Conservation (phyloP, 345 rosid species). For the Cardiospermum halicacabum region DNA sequence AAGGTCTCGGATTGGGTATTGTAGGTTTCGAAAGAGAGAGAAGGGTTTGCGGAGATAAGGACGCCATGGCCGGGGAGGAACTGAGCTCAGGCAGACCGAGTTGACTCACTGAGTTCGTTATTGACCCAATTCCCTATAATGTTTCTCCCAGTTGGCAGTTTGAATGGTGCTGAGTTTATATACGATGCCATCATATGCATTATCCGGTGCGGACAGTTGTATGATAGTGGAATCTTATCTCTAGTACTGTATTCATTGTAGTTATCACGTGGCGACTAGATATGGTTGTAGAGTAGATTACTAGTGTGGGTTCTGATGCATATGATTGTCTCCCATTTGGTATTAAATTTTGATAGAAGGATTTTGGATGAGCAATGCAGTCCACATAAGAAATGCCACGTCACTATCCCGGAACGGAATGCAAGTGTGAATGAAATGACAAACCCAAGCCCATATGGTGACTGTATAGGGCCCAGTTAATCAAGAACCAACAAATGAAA, state of each 20-base stretch:
- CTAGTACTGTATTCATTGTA: not conserved
- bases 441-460: not conserved
- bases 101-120: slow-evolving; percentile 21
- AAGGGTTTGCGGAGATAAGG: slow-evolving; percentile 52
- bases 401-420: too few species aligned
- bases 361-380: slow-evolving; percentile 5
- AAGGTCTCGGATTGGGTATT: slow-evolving; percentile 23
- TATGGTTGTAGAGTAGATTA: not conserved
- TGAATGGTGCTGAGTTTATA: slow-evolving; percentile 5
- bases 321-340: not conserved
- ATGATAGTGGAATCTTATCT: not conserved
- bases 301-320: not conserved
- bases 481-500: not conserved
- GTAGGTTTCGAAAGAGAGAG: slow-evolving; percentile 48
- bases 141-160: slow-evolving; percentile 34
- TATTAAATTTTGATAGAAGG: not conserved
- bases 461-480: not conserved
- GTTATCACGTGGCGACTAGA: too few species aligned
- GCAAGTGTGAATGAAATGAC: not conserved
- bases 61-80: slow-evolving; percentile 61
- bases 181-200: not conserved
- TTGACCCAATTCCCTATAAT: slow-evolving; percentile 6
- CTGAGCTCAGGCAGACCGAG: slow-evolving; percentile 30
- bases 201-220: not conserved
- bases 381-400: slow-evolving; percentile 4